Evolutionary conservation across 2,329 filamentous ascomycete species (phyloP).

Genomic region (Neofusicoccum cordaticola): DNA sequence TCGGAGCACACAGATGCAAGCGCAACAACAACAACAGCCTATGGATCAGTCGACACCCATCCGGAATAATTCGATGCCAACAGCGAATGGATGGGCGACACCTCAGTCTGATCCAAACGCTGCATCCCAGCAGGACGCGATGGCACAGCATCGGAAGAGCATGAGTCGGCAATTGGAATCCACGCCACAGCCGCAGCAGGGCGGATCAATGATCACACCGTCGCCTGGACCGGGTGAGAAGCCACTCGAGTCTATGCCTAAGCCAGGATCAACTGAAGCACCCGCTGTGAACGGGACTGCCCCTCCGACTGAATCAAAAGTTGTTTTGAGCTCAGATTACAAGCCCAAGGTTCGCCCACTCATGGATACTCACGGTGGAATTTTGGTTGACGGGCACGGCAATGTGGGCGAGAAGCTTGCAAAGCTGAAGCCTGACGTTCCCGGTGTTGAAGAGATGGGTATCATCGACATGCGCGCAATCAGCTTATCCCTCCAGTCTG

Average conservation of each 20-base stretch:
- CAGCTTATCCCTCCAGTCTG: conserved; percentile 84
- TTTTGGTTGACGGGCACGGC: conserved; percentile 64
- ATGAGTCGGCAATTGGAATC: conserved; percentile 35
- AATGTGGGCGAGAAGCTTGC: conserved; percentile 66
- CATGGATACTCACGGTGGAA: conserved; percentile 61
- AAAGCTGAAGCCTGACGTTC: conserved; percentile 70
- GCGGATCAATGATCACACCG: conserved; percentile 25
- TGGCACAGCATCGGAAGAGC: conserved; percentile 34
- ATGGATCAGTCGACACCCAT: conserved; percentile 12
- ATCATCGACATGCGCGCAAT: conserved; percentile 87
- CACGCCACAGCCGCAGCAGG: conserved; percentile 31
- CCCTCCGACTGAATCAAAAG: conserved; percentile 16
- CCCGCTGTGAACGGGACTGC: conserved; percentile 22
- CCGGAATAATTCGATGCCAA: conserved; percentile 18
- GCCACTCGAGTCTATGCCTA: conserved; percentile 21
- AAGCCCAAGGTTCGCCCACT: conserved; percentile 43
- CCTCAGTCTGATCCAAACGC: conserved; percentile 38
- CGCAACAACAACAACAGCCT: conserved; percentile 14
- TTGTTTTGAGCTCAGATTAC: conserved; percentile 19
- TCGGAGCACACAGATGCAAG: conserved; percentile 3
- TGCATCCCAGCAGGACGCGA: conserved; percentile 17
- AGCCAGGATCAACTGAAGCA: conserved; percentile 17
- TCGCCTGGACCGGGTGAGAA: conserved; percentile 30
- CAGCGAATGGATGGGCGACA: conserved; percentile 46
- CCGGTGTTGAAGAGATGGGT: conserved; percentile 73